A percentile compares a stretch with the other conserved stretches of the same genome.
phyloP scores from a whole-genome alignment of 2,329 filamentous ascomycete genomes.

The Ophioceras dolichostomum region DNA sequence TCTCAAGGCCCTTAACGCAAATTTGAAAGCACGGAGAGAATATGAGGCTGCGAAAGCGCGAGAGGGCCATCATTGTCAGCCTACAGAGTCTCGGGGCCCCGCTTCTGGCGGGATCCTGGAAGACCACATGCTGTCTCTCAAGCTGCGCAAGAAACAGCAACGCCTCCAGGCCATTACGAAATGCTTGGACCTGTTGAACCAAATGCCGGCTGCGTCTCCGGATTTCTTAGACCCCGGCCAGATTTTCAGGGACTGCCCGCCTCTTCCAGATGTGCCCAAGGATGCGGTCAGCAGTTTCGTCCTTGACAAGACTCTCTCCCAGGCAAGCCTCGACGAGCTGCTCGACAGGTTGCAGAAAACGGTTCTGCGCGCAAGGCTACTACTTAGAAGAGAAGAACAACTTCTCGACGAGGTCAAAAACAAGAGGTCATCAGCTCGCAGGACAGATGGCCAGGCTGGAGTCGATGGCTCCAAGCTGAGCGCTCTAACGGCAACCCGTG shows the following conservation, averaged over 20 bases:
- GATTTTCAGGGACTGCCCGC: slow-evolving; percentile 29
- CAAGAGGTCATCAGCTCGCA: slow-evolving; percentile 16
- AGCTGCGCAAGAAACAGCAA: slow-evolving; percentile 37
- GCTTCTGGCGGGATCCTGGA: too few species aligned
- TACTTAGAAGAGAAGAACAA: slow-evolving; percentile 43
- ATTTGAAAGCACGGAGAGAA: slow-evolving; percentile 36
- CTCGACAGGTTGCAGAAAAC: slow-evolving; percentile 43
- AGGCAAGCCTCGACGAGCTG: slow-evolving; percentile 31
- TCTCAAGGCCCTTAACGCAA: slow-evolving; percentile 37
- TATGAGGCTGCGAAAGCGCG: slow-evolving; percentile 26
- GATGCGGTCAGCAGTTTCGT: slow-evolving; percentile 38
- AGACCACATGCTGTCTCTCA: slow-evolving; percentile 37
- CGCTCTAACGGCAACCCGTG: slow-evolving; percentile 43
- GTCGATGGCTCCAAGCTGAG: slow-evolving; percentile 27
- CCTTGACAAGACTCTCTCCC: slow-evolving; percentile 21
- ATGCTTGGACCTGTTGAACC: slow-evolving; percentile 35
- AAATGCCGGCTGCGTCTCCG: slow-evolving; percentile 37
- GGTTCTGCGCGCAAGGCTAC: slow-evolving; percentile 43
- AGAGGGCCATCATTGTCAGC: too few species aligned
- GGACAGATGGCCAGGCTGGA: background rate
- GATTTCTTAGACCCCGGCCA: slow-evolving; percentile 36
- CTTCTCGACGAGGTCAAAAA: slow-evolving; percentile 35
- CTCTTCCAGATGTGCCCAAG: slow-evolving; percentile 37
- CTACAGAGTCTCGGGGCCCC: too few species aligned
- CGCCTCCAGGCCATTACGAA: slow-evolving; percentile 36